A percentile compares a stretch with the other conserved stretches of the same genome.
Evolutionary conservation across 2,329 filamentous ascomycete genomes (phyloP).

Genomic region (Saccharata proteae): DNA sequence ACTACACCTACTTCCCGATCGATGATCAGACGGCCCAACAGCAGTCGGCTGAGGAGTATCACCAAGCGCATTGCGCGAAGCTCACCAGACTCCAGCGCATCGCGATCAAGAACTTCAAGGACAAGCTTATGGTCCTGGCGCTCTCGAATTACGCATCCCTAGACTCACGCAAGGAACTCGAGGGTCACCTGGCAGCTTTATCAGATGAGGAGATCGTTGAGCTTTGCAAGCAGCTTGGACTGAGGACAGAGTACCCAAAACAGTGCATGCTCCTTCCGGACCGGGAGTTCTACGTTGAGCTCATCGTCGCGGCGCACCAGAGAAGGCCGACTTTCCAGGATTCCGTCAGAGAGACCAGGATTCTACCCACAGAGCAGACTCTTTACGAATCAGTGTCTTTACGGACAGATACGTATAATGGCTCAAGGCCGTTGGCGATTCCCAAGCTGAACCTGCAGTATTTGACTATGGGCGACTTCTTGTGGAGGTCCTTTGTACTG

Average conservation of each 20-base stretch:
- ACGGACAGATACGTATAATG: constrained; percentile 77
- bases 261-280: constrained; percentile 52
- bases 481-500: constrained; percentile 88
- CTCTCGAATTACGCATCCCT: constrained; percentile 88
- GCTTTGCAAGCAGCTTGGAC: constrained; percentile 58
- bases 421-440: constrained; percentile 73
- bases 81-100: constrained; percentile 71
- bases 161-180: constrained; percentile 66
- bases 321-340: constrained; percentile 75
- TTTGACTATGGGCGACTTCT: constrained; percentile 83
- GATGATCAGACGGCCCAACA: constrained; percentile 82
- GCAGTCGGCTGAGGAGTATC: constrained; percentile 57
- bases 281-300: constrained; percentile 55
- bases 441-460: constrained; percentile 96
- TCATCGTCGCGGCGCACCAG: constrained; percentile 64
- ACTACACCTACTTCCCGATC: constrained; percentile 81
- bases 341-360: constrained; percentile 52
- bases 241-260: constrained; percentile 72
- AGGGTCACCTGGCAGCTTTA: constrained; percentile 59
- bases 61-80: constrained; percentile 64
- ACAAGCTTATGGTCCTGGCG: constrained; percentile 82
- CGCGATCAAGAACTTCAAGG: constrained; percentile 70
- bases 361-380: constrained; percentile 72
- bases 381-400: constrained; percentile 71
- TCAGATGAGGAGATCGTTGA: constrained; percentile 61